These are phyloP conservation scores for Tuctoria greenei DNA, from an alignment of 176 grass and related monocot species.

Conservation along the genomic window DNA sequence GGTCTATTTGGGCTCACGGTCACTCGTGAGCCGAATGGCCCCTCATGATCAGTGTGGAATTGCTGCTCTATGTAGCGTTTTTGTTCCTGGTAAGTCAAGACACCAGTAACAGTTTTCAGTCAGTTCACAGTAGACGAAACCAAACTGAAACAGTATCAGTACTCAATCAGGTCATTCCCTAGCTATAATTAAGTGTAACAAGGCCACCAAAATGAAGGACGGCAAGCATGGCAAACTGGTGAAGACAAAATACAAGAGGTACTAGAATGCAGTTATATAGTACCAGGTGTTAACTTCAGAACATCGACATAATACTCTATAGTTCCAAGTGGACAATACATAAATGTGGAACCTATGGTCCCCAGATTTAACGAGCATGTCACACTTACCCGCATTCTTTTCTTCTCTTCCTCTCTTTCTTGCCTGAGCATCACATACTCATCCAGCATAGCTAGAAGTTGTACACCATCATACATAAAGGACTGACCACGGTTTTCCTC, in stretches of 20 bases:
- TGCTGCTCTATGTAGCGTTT: slow-evolving; percentile 68
- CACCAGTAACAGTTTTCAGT: neutral
- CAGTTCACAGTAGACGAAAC: neutral
- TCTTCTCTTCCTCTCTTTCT: slow-evolving; percentile 98
- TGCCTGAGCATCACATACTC: slow-evolving; percentile 97
- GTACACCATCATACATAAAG: slow-evolving; percentile 96
- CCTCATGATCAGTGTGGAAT: slow-evolving; percentile 62
- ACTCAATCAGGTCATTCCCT: neutral
- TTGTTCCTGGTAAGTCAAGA: slow-evolving; percentile 65
- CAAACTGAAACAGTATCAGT: neutral
- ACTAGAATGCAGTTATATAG: neutral
- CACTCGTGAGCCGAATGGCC: slow-evolving; percentile 53
- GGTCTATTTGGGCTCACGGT: slow-evolving; percentile 77
- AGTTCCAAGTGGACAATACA: neutral
- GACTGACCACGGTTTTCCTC: slow-evolving; percentile 72
- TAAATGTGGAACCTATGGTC: neutral
- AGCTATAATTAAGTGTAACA: neutral
- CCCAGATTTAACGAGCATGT: slow-evolving; percentile 19
- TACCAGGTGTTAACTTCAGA: neutral
- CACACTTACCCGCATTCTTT: slow-evolving; percentile 67
- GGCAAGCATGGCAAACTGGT: neutral
- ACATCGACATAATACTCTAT: neutral
- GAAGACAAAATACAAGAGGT: neutral
- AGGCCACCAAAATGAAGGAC: neutral
- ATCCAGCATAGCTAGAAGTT: slow-evolving; percentile 94